Percentiles rank a stretch among this genome's conserved stretches.
phyloP scores from a whole-genome alignment of 2,329 filamentous ascomycete genomes.

The Dendryphion nanum region DNA sequence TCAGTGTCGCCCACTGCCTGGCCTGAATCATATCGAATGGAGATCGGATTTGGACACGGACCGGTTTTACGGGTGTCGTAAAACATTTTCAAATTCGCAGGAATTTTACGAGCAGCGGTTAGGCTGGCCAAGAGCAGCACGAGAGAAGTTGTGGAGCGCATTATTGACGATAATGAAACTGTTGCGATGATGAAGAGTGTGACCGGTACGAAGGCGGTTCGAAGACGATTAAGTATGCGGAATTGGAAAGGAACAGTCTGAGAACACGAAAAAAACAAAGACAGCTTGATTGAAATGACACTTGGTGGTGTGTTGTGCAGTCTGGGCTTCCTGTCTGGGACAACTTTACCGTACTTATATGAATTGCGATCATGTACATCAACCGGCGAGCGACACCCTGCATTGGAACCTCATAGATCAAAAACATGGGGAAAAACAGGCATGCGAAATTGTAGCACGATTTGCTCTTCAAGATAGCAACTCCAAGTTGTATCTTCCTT shows the following conservation, averaged over 20 bases:
- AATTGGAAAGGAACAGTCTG: background rate
- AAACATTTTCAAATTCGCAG: slow-evolving; percentile 6
- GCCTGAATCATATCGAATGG: slow-evolving; percentile 14
- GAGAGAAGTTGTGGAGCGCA: slow-evolving; percentile 2
- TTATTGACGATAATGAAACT: slow-evolving; percentile 1
- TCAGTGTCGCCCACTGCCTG: slow-evolving; percentile 15
- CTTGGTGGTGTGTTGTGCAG: background rate
- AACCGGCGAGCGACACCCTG: no score
- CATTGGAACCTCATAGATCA: no score
- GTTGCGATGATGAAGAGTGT: no score
- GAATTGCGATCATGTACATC: no score
- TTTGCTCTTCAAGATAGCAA: no score
- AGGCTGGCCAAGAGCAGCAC: slow-evolving; percentile 3
- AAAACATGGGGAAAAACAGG: no score
- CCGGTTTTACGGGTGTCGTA: slow-evolving; percentile 8
- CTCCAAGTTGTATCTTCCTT: no score
- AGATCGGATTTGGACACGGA: slow-evolving; percentile 14
- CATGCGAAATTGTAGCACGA: no score
- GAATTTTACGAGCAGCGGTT: slow-evolving; percentile 6
- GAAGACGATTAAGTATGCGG: background rate
- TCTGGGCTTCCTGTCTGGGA: background rate
- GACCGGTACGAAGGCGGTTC: background rate
- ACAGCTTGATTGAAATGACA: no score
- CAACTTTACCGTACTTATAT: background rate
- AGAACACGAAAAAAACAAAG: no score